Conservation (phyloP, 495 filamentous ascomycete genomes). For the Xylaria cubensis region DNA sequence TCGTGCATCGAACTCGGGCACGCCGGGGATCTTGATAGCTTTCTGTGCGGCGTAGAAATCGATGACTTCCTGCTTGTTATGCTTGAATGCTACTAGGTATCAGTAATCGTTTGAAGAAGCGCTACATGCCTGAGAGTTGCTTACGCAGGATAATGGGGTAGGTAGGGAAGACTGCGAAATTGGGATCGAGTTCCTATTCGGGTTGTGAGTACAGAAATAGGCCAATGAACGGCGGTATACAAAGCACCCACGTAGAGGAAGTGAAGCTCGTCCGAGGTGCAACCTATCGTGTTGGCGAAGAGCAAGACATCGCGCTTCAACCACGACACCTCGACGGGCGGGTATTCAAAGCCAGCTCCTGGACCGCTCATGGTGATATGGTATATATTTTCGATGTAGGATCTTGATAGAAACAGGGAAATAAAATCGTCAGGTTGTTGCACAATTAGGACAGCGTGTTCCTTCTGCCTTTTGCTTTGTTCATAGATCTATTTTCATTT, state of each 20-base stretch:
- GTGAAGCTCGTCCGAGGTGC: slow-evolving; percentile 83
- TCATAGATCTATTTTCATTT: neutral
- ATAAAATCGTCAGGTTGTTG: neutral
- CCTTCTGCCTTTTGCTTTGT: neutral
- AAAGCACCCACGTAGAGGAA: slow-evolving; percentile 76
- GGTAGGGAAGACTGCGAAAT: slow-evolving; percentile 85
- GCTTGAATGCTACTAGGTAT: slow-evolving; percentile 72
- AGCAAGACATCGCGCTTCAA: slow-evolving; percentile 84
- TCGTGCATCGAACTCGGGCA: slow-evolving; percentile 77
- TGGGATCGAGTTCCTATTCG: slow-evolving; percentile 76
- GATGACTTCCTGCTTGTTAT: slow-evolving; percentile 75
- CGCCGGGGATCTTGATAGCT: slow-evolving; percentile 69
- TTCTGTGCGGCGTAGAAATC: slow-evolving; percentile 79
- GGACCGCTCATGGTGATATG: slow-evolving; percentile 56
- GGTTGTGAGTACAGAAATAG: slow-evolving; percentile 27
- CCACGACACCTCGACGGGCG: slow-evolving; percentile 75
- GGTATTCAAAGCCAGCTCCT: slow-evolving; percentile 81
- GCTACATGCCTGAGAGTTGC: slow-evolving; percentile 31
- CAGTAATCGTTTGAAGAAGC: neutral
- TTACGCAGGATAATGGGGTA: slow-evolving; percentile 83
- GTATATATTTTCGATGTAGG: neutral
- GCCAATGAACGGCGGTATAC: slow-evolving; percentile 1
- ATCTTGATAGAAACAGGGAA: neutral
- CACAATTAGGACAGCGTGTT: neutral
- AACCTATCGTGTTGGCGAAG: slow-evolving; percentile 87